Percentiles rank a stretch among this genome's conserved stretches.
Conservation (phyloP, 2,329 filamentous ascomycete species). For the Colletotrichum eleusines region DNA sequence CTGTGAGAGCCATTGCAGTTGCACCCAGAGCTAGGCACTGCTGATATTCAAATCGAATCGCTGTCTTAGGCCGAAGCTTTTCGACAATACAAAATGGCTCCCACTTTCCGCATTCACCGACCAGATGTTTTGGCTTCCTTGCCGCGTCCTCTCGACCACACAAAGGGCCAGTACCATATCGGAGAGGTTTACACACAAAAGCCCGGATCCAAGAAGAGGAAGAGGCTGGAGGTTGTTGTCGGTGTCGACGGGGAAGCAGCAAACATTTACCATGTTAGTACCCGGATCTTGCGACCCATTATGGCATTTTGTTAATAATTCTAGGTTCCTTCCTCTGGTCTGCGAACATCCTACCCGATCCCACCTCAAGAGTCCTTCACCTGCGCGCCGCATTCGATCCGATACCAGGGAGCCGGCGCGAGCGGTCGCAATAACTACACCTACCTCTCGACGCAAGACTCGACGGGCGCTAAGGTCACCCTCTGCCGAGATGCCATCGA, state of each 20-base stretch:
- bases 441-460: constrained; percentile 68
- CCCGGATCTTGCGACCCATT: background rate
- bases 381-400: constrained; percentile 70
- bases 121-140: constrained; percentile 73
- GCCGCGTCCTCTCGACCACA: constrained; percentile 67
- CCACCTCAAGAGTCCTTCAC: constrained; percentile 74
- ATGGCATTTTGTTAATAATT: constrained; percentile 42
- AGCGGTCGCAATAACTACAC: constrained; percentile 69
- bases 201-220: constrained; percentile 69
- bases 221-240: constrained; percentile 72
- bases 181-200: constrained; percentile 72
- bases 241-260: constrained; percentile 75
- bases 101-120: constrained; percentile 71
- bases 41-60: background rate
- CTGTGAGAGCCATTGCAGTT: constrained; percentile 34
- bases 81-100: constrained; percentile 59
- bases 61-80: background rate
- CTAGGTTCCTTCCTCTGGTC: constrained; percentile 70
- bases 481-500: constrained; percentile 70
- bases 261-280: constrained; percentile 73
- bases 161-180: constrained; percentile 63
- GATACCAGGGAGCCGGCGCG: constrained; percentile 61
- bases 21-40: constrained; percentile 15
- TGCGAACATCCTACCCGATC: constrained; percentile 76
- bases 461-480: constrained; percentile 63